phyloP scores from a whole-genome alignment of 495 filamentous ascomycete species.

The Hypoxylon perforatum region DNA sequence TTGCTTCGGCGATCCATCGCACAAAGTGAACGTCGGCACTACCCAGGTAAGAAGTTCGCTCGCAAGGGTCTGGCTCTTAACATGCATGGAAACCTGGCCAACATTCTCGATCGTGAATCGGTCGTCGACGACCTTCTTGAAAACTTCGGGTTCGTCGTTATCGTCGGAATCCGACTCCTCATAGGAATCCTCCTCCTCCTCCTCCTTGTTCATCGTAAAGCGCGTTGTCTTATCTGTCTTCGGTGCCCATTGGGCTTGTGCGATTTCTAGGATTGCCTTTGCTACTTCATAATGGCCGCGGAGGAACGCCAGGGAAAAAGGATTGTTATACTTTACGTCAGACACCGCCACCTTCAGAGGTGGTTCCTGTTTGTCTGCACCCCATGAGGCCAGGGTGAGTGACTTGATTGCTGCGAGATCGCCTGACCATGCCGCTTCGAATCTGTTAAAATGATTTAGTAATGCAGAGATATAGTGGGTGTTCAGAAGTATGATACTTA shows the following conservation, averaged over 20 bases:
- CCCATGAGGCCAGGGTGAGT: conserved; percentile 58
- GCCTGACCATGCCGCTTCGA: conserved; percentile 76
- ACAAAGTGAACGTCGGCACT: conserved; percentile 33
- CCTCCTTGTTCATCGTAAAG: conserved; percentile 58
- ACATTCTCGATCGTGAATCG: conserved; percentile 78
- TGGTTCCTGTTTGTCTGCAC: conserved; percentile 55
- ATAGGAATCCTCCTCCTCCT: conserved; percentile 45
- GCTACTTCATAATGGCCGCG: conserved; percentile 70
- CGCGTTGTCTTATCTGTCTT: conserved; percentile 54
- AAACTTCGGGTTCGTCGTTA: conserved; percentile 57
- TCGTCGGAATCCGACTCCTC: conserved; percentile 46
- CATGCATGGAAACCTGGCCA: conserved; percentile 69
- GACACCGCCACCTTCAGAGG: conserved; percentile 71
- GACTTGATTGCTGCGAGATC: conserved; percentile 68
- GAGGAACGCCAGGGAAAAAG: conserved; percentile 73
- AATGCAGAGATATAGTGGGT: not conserved
- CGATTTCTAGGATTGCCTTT: conserved; percentile 72
- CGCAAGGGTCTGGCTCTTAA: conserved; percentile 68
- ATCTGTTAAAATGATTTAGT: conserved; percentile 58
- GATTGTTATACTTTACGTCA: conserved; percentile 56
- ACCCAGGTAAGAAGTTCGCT: conserved; percentile 53
- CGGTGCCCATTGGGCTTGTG: conserved; percentile 70
- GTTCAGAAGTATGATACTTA: conserved; percentile 45
- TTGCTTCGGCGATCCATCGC: conserved; percentile 27
- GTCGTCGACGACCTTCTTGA: conserved; percentile 64